Evolutionary conservation across 2,329 filamentous ascomycete species (phyloP).

Genomic region (Fonsecaea pugnacius): DNA sequence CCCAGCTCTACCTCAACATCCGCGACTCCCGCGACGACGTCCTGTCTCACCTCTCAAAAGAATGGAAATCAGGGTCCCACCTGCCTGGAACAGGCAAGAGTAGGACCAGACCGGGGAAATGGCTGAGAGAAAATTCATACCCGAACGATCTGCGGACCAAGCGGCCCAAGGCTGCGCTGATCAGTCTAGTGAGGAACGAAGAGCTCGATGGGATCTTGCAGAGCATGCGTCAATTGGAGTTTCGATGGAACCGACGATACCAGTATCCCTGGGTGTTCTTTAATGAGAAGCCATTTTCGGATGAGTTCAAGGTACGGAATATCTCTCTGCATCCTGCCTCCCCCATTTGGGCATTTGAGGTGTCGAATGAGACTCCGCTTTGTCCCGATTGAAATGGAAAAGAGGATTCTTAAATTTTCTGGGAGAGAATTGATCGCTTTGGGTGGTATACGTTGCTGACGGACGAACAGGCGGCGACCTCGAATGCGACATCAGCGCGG

Average conservation of each 20-base stretch:
- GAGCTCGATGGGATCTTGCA: constrained; percentile 43
- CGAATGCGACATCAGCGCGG: constrained; percentile 39
- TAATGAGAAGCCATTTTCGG: constrained; percentile 43
- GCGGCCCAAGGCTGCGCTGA: constrained; percentile 41
- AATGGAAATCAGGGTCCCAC: constrained; percentile 2
- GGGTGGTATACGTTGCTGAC: neutral
- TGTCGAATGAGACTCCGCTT: neutral
- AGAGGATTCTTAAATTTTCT: neutral
- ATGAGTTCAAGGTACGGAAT: constrained; percentile 41
- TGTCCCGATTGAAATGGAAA: neutral
- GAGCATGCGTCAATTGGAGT: constrained; percentile 43
- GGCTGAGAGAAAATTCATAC: constrained; percentile 33
- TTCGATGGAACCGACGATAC: constrained; percentile 43
- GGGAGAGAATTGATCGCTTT: neutral
- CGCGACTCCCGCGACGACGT: neutral
- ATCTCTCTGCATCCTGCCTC: neutral
- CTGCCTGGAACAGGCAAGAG: neutral
- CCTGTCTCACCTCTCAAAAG: constrained; percentile 7
- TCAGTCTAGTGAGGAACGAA: constrained; percentile 43
- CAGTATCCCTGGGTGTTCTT: constrained; percentile 46
- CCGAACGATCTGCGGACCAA: constrained; percentile 10
- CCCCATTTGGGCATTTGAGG: neutral
- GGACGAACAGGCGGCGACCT: constrained; percentile 38
- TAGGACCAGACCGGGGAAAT: constrained; percentile 24
- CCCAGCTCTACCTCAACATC: constrained; percentile 10